phyloP scores from a whole-genome alignment of 371 early-diverging fungal species.

The Umbelopsis sp. region DNA sequence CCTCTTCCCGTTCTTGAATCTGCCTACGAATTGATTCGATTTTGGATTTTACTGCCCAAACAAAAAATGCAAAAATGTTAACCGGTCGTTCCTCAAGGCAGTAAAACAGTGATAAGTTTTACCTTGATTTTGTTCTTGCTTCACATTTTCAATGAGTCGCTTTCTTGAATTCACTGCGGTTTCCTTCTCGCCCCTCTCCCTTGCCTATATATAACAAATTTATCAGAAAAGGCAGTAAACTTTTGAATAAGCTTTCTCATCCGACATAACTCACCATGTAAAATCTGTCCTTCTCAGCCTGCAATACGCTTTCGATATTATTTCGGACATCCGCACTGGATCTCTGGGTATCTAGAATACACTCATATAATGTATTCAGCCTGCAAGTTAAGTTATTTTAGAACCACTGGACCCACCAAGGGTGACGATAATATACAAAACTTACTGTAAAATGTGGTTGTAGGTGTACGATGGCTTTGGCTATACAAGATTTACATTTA shows the following conservation, averaged over 20 bases:
- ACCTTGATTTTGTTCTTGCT: neutral
- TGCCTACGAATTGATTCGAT: neutral
- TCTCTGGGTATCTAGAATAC: slow-evolving; percentile 59
- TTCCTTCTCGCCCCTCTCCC: neutral
- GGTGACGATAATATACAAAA: neutral
- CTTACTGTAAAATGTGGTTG: slow-evolving; percentile 52
- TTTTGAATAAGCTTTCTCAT: neutral
- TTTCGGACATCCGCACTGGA: slow-evolving; percentile 53
- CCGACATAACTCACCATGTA: slow-evolving; percentile 32
- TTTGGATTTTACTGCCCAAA: neutral
- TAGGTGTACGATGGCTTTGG: slow-evolving; percentile 56
- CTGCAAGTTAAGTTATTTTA: slow-evolving; percentile 12
- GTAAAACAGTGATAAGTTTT: slow-evolving; percentile 16
- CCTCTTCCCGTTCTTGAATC: slow-evolving; percentile 20
- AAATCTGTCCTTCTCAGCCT: slow-evolving; percentile 42
- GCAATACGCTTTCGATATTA: slow-evolving; percentile 45
- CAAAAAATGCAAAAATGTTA: neutral
- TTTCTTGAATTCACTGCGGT: neutral
- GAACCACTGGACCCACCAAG: too few species aligned
- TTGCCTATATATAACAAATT: neutral
- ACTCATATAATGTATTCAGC: slow-evolving; percentile 57
- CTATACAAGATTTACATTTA: slow-evolving; percentile 20
- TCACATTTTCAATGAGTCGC: neutral
- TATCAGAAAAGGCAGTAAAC: neutral
- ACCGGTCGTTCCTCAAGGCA: slow-evolving; percentile 24